Conservation (phyloP, 371 early-diverging fungal species). For the Apophysomyces elegans region DNA sequence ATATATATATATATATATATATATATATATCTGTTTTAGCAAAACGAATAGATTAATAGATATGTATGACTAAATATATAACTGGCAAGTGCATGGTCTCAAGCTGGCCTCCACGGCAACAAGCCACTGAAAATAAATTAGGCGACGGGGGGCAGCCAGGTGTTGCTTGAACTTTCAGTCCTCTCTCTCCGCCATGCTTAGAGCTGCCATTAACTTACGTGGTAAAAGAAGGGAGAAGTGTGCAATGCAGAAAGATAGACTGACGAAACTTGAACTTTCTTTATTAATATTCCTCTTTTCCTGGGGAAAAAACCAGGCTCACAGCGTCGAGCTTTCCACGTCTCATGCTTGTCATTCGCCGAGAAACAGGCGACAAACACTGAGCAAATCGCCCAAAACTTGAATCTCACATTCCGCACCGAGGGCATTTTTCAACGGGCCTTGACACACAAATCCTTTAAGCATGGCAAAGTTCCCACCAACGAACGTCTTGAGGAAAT, state of each 20-base stretch:
- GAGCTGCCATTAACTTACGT: constrained; percentile 1
- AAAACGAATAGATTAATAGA: too few relatives aligned
- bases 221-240: background rate
- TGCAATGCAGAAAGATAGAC: too few relatives aligned
- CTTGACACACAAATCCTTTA: constrained; percentile 75
- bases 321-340: constrained; percentile 7
- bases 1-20: too few relatives aligned
- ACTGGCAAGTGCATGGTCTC: too few relatives aligned
- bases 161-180: background rate
- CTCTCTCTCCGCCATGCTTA: background rate
- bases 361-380: constrained; percentile 13
- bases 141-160: background rate
- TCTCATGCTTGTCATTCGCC: background rate
- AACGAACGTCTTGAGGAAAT: constrained; percentile 71
- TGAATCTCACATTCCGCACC: constrained; percentile 54
- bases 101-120: too few relatives aligned
- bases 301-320: background rate
- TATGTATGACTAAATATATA: too few relatives aligned
- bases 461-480: constrained; percentile 59
- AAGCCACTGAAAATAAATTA: too few relatives aligned
- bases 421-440: constrained; percentile 58
- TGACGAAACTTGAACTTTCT: too few relatives aligned
- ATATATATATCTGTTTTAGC: too few relatives aligned
- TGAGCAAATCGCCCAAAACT: constrained; percentile 15
- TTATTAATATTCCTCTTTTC: too few relatives aligned